Percentiles rank a stretch among this genome's conserved stretches.
phyloP scores from a whole-genome alignment of 805 yeast genomes.

The Yamadazyma insecticola region DNA sequence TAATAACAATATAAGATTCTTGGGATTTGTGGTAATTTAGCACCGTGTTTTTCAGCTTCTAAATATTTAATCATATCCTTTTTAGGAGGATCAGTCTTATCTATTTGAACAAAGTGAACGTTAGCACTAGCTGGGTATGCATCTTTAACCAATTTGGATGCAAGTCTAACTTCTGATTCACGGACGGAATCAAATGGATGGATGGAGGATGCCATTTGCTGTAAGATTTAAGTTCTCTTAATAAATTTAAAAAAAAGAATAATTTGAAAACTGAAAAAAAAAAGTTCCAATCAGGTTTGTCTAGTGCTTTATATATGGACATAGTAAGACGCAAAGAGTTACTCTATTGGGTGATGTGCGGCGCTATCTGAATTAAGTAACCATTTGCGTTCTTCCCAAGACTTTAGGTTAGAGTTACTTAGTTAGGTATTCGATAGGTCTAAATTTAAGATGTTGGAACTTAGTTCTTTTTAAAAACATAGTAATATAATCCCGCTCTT shows the following conservation, averaged over 20 bases:
- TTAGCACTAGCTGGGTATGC: constrained; percentile 45
- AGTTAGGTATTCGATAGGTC: too few relatives aligned
- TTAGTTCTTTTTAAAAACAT: too few relatives aligned
- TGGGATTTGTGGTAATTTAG: constrained; percentile 53
- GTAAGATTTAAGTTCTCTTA: too few relatives aligned
- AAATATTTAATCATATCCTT: constrained; percentile 61
- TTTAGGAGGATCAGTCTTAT: constrained; percentile 77
- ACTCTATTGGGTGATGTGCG: too few relatives aligned
- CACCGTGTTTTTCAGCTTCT: constrained; percentile 55
- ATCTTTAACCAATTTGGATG: constrained; percentile 59
- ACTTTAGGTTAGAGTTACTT: too few relatives aligned
- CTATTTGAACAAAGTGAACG: constrained; percentile 64
- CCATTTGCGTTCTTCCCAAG: too few relatives aligned
- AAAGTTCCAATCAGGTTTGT: too few relatives aligned
- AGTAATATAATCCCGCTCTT: too few relatives aligned
- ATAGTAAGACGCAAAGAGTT: neutral
- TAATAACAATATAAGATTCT: constrained; percentile 68
- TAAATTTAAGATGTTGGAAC: too few relatives aligned
- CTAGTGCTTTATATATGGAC: neutral
- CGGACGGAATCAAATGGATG: constrained; percentile 61
- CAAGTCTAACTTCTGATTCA: constrained; percentile 53
- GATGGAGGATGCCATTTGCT: constrained; percentile 10
- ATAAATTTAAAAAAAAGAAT: too few relatives aligned
- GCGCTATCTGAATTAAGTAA: too few relatives aligned
- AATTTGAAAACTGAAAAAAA: neutral